Base-by-base conservation (phyloP, 805 yeast genomes). In the Tetrapisispora taiwanensis region DNA sequence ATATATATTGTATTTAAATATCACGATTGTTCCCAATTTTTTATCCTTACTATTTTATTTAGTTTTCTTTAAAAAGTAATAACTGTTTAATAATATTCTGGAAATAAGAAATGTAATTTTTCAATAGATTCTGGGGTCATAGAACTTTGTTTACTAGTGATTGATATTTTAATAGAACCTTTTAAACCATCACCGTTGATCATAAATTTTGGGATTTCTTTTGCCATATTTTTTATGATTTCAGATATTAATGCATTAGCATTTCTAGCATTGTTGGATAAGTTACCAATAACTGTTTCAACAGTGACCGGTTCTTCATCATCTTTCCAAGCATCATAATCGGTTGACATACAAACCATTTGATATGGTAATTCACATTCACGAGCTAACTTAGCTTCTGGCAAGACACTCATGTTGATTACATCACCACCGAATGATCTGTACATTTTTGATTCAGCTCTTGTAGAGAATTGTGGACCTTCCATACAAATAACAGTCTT, bases 271-370 rank as follows among this genome's bases (percentile, higher is more conserved):
- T 92, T 92, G 48, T 95, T 92, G 59, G 77, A 76, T 60, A 90
- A 74, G 63, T 92, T 85, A 44, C 95, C 87, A 41, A 92, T 88
- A 35, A 92, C 96, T 4, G 95, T 84, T 68, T 89, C 97, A n/a
- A 92, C 97, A 8, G 97, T 89, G 39, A 92, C 99, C 2, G 97
- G 90, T 59, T 90, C 97, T 60, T 81, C 97, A 43, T 76, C 78
- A 56, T 83, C 95, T 60, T 88, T 84, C 99, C 99, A 92, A 20
- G 98, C 95, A 62, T 92, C 99, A 67, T 92, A 92, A 65, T 92
- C 99, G 3, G 99, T 92, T 1, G 95, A 82, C 99, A 92, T 92
- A 68, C 99, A 92, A 51, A 92, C 76, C 97, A 92, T 92, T 67
- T 90, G 97, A 68, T 92, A 92, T 26, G 95, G 75, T 52, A 92